phyloP scores from a whole-genome alignment of 495 filamentous ascomycete species.

The Alectoria sarmentosa region DNA sequence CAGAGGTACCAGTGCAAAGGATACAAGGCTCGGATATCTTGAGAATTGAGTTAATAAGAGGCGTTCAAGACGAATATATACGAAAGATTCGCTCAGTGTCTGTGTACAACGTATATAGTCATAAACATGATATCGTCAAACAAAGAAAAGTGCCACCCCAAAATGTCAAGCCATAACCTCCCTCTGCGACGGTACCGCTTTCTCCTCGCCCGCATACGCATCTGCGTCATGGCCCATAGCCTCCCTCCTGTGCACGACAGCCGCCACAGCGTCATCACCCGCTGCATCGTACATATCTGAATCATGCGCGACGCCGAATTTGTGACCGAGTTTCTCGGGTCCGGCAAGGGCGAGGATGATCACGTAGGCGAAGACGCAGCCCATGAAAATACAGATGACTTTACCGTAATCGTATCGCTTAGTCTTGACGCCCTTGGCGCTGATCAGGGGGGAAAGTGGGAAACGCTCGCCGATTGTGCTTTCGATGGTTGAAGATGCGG shows the following conservation, averaged over 20 bases:
- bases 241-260: constrained; percentile 16
- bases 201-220: constrained; percentile 9
- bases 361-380: constrained; percentile 77
- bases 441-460: constrained; percentile 54
- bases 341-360: constrained; percentile 70
- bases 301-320: constrained; percentile 62
- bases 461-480: constrained; percentile 75
- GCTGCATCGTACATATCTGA: constrained; percentile 53
- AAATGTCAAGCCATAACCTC: not conserved
- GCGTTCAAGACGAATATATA: too few relatives aligned
- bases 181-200: not conserved
- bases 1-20: too few relatives aligned
- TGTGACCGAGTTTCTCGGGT: constrained; percentile 62
- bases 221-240: constrained; percentile 12
- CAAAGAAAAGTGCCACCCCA: too few relatives aligned
- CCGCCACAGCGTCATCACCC: constrained; percentile 32
- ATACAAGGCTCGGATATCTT: too few relatives aligned
- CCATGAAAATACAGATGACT: constrained; percentile 92
- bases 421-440: constrained; percentile 30
- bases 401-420: constrained; percentile 74
- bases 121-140: too few relatives aligned
- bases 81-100: too few relatives aligned
- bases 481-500: constrained; percentile 76
- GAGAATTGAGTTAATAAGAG: too few relatives aligned
- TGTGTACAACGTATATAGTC: too few relatives aligned